Conservation (phyloP, 2,329 filamentous ascomycete genomes). For the Cladobotryum mycophilum region DNA sequence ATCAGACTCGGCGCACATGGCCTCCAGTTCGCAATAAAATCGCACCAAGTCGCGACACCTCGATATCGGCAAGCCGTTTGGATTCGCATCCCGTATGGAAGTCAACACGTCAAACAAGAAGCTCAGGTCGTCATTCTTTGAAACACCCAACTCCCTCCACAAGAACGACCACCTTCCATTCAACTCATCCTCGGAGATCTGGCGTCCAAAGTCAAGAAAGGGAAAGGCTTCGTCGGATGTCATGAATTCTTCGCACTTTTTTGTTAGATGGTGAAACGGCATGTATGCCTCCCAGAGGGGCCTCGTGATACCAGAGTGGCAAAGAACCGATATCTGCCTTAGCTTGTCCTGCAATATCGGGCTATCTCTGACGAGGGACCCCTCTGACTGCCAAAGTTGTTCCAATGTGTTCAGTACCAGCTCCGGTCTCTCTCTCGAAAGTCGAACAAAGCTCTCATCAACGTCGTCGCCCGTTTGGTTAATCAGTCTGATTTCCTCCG, state of each 20-base stretch:
- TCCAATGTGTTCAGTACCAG: constrained; percentile 4
- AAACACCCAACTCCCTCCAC: constrained; percentile 9
- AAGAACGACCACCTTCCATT: constrained; percentile 9
- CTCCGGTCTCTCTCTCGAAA: too few species aligned
- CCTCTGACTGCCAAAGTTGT: constrained; percentile 5
- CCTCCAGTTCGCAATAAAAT: constrained; percentile 11
- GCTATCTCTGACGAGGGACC: background rate
- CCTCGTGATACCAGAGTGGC: constrained; percentile 2
- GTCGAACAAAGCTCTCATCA: too few species aligned
- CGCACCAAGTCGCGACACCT: constrained; percentile 5
- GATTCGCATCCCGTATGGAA: constrained; percentile 9
- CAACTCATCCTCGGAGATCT: constrained; percentile 4
- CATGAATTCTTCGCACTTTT: constrained; percentile 7
- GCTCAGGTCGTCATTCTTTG: constrained; percentile 7
- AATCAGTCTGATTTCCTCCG: too few species aligned
- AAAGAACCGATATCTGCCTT: constrained; percentile 5
- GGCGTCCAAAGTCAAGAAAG: constrained; percentile 9
- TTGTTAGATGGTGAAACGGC: constrained; percentile 6
- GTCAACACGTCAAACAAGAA: constrained; percentile 10
- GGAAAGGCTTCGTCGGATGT: constrained; percentile 8
- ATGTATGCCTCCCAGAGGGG: constrained; percentile 12
- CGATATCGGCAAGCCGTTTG: background rate
- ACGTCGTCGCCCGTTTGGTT: too few species aligned
- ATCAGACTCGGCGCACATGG: background rate
- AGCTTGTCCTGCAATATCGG: constrained; percentile 3